Evolutionary conservation across 345 rosid genomes (phyloP), one percentile per base, ranked within the genome.

Genomic region (Eucalyptus decipiens): DNA sequence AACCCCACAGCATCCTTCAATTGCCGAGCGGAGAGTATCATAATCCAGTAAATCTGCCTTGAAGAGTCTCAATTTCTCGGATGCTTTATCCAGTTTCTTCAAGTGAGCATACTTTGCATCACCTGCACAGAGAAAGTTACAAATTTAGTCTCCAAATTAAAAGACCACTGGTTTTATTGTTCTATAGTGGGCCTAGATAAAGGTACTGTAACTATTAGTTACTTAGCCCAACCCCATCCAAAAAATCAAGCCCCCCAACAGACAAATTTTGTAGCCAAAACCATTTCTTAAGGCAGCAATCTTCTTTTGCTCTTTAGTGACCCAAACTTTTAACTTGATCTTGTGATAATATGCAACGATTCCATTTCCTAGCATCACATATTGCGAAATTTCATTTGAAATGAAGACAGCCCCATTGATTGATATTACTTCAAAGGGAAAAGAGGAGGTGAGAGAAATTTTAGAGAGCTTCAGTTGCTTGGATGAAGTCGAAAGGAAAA

Each of bases 31-130:
- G 43, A 93, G 91, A 72, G 91, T 86, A 65, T 54, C 89, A 17
- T 86, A 89, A 34, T 93, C 93, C 51, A 93, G 87, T 88, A 93
- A 88, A 80, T 91, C 91, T 24, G 91, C 88, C 93, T 91, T 91
- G 91, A 91, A 89, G 54, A 91, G 91, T 88, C 90, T 88, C 91
- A 91, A 89, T 48, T 91, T 91, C 90, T 85, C 90, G 21, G 90
- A n/a, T 60, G 90, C 91, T 19, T 93, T 91, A 54, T 89, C 91
- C 23, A 91, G 87, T 10, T 62, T 89, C 65, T 52, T 72, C 88
- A 91, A 87, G 88, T 93, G 93, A 18, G 60, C 89, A 52, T 90
- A 49, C 90, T 92, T 92, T 49, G 24, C 87, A 86, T 88, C 87
- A 32, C 86, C 93, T 91, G 88, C 81, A 87, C 49, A 19, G 18